Percentiles rank a stretch among this genome's conserved stretches.
Evolutionary conservation across 2,329 filamentous ascomycete species (phyloP).

Genomic region (Clonostachys solani): DNA sequence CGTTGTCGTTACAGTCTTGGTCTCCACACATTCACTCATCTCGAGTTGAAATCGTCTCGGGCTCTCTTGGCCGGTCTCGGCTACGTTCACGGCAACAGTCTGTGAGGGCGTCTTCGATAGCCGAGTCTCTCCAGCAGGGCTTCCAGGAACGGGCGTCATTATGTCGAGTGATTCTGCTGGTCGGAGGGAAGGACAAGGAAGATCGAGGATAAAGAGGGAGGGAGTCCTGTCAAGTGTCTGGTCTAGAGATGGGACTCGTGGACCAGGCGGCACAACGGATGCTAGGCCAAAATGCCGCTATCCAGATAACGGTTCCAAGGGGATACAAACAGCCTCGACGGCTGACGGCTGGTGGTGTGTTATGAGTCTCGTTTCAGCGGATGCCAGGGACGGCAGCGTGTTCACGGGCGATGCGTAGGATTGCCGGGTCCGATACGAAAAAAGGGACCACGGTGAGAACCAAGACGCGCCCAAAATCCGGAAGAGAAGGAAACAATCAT

Average conservation of each 20-base stretch:
- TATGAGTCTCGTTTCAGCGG: too few relatives aligned
- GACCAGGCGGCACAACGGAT: not conserved
- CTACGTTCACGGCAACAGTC: constrained; percentile 43
- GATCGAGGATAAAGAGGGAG: not conserved
- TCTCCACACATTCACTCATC: constrained; percentile 62
- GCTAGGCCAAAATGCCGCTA: not conserved
- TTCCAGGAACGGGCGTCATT: constrained; percentile 32
- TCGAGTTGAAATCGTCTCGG: constrained; percentile 46
- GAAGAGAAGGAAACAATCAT: not conserved
- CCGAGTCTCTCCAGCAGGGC: constrained; percentile 30
- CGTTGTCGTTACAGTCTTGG: constrained; percentile 79
- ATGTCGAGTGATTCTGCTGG: not conserved
- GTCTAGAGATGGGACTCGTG: not conserved
- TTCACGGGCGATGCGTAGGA: too few relatives aligned
- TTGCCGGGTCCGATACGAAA: too few relatives aligned
- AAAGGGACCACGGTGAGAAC: too few relatives aligned
- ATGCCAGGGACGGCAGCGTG: too few relatives aligned
- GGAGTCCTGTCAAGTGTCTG: not conserved
- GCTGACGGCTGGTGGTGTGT: too few relatives aligned
- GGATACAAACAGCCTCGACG: too few relatives aligned
- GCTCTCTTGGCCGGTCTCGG: constrained; percentile 29
- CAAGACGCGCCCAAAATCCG: too few relatives aligned
- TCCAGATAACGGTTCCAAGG: too few relatives aligned
- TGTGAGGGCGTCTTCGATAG: constrained; percentile 21
- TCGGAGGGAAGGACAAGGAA: not conserved